Conservation (phyloP, 495 filamentous ascomycete genomes). For the Hyaloscypha bicolor region DNA sequence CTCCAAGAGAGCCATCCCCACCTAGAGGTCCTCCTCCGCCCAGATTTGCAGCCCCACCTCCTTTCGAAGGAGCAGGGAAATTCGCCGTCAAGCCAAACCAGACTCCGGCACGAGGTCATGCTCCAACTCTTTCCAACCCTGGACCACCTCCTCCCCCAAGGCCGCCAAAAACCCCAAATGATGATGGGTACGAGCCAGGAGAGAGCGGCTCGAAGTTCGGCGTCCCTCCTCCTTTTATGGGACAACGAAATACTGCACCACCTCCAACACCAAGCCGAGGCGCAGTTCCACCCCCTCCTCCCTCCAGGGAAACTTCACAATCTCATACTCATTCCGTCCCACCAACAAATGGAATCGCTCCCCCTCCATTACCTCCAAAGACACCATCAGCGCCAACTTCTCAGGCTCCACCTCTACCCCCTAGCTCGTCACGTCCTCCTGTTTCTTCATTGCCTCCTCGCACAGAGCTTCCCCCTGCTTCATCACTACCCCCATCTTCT, state of each 20-base stretch:
- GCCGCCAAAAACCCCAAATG: slow-evolving; percentile 83
- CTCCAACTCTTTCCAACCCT: slow-evolving; percentile 60
- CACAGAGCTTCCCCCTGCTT: slow-evolving; percentile 20
- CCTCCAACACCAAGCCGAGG: slow-evolving; percentile 76
- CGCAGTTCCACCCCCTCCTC: slow-evolving; percentile 66
- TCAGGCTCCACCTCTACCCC: slow-evolving; percentile 51
- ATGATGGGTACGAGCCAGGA: slow-evolving; percentile 51
- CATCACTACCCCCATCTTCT: slow-evolving; percentile 51
- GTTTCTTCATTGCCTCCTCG: slow-evolving; percentile 46
- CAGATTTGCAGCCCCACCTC: slow-evolving; percentile 80
- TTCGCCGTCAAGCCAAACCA: slow-evolving; percentile 60
- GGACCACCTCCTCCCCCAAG: slow-evolving; percentile 84
- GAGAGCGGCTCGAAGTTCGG: slow-evolving; percentile 57
- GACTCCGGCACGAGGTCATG: slow-evolving; percentile 54
- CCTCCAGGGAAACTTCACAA: slow-evolving; percentile 50
- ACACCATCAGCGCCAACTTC: slow-evolving; percentile 61
- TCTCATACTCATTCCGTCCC: slow-evolving; percentile 40
- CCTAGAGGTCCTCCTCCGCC: slow-evolving; percentile 55
- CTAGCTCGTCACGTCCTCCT: slow-evolving; percentile 27
- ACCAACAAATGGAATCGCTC: slow-evolving; percentile 44
- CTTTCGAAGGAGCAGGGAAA: slow-evolving; percentile 83
- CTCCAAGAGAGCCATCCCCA: slow-evolving; percentile 58
- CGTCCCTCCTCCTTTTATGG: slow-evolving; percentile 83
- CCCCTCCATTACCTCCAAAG: slow-evolving; percentile 75
- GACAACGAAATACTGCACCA: slow-evolving; percentile 64